phyloP scores from a whole-genome alignment of 108 stramenopile genomes.

The Skeletonema marinoi region DNA sequence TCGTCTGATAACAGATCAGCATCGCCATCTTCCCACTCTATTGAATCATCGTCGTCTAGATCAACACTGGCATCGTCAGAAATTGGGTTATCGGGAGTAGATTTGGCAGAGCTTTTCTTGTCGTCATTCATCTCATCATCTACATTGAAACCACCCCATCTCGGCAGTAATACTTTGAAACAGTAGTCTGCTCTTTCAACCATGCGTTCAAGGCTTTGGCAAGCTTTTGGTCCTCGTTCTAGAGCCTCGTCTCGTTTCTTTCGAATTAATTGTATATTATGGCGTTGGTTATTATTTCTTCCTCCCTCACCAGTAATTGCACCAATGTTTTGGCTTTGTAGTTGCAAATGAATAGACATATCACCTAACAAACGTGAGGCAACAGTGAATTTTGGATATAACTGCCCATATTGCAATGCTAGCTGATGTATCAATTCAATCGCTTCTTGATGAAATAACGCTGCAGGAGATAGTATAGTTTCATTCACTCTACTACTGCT shows the following conservation, averaged over 20 bases:
- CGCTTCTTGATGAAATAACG: constrained; percentile 27
- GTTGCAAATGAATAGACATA: neutral
- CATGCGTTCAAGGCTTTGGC: constrained; percentile 22
- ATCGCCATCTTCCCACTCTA: constrained; percentile 52
- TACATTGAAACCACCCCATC: constrained; percentile 43
- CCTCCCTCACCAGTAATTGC: neutral
- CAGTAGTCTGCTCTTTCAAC: constrained; percentile 30
- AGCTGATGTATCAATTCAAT: constrained; percentile 34
- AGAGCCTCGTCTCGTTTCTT: constrained; percentile 33
- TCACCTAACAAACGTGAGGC: constrained; percentile 41
- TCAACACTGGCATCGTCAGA: constrained; percentile 1
- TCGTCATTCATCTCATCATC: neutral
- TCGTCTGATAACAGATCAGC: constrained; percentile 4
- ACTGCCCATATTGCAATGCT: constrained; percentile 20
- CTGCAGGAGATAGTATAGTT: neutral
- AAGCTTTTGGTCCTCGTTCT: constrained; percentile 22
- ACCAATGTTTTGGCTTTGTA: neutral
- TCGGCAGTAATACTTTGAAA: constrained; percentile 34
- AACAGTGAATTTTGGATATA: constrained; percentile 36
- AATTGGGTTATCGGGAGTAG: neutral
- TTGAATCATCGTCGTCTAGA: constrained; percentile 37
- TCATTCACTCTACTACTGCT: neutral
- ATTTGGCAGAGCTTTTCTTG: neutral
- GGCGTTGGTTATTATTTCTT: neutral
- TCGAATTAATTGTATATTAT: constrained; percentile 10